Evolutionary conservation across 139 green algal genomes (phyloP), one percentile per base, ranked within the genome.

Genomic region (Volvox reticuliferus): DNA sequence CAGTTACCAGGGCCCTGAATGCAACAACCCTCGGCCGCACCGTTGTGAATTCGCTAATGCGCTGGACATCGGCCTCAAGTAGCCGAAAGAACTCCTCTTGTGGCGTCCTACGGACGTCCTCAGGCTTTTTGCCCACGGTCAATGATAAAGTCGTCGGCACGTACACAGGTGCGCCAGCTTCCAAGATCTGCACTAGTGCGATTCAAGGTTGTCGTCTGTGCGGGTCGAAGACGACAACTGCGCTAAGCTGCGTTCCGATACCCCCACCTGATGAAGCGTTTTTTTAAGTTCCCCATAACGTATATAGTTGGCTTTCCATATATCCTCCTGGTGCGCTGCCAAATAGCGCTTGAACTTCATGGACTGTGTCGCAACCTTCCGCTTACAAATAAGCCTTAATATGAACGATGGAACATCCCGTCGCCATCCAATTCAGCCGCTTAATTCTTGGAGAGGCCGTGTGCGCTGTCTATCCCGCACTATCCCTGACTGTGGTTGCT

Each of bases 1-100:
- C 44, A 55, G 44, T 9, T 55, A 55, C 44, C 44, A 55, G 9
- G 44, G 5, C 44, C 9, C 44, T 55, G 44, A 5, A 55, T 55
- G 44, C 5, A 55, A 5, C 44, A 55, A 5, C 44, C 44, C 44
- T 55, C 44, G 44, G 44, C 44, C 84, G 0, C 68, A 89, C 84
- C 68, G 68, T 89, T 26, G 87, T 87, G 75, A 92, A 92, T 9
- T 79, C 63, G 37, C 86, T 88, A 50, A 92, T 87, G 88, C 68
- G n/a, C 80, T 82, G 63, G 12, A 92, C 89, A 63, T 92, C 71
- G 17, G 50, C 89, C 71, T 92, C 89, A 1, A 92, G 82, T 2
- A 89, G 50, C 22, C 84, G 18, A 37, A 92, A 92, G 81, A 92
- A 92, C 44, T 71, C 65, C 35, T 92, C 89, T 81, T 92, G 89